Evolutionary conservation across 345 rosid species (phyloP), one percentile per base, ranked within the genome.

Genomic region (Moringa oleifera): DNA sequence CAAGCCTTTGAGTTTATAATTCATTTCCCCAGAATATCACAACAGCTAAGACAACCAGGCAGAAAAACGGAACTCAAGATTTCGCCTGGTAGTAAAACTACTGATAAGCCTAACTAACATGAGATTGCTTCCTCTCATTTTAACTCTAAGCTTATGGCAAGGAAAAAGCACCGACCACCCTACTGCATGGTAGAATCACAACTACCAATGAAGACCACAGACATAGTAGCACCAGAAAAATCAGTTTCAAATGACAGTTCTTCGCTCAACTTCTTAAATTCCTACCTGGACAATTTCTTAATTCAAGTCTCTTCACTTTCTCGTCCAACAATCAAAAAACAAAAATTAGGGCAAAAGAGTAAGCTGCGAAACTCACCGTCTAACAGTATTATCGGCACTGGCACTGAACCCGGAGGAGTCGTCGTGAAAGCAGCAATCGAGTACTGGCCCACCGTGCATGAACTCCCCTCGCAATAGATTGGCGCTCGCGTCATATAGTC

Each of bases 381-480:
- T 72, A 17, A 93, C 97, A 23, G 85, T 79, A 60, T 73, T 51
- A 69, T 93, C 98, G 19, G 85, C 80, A 25, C 92, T 66, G 51
- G 85, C 98, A 65, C 98, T 93, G 61, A 93, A 93, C 0, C 97
- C 97, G 46, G 97, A 93, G 24, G 98, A 88, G 58, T 93, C 98
- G 23, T 93, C 98, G 55, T 93, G 97, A 77, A 93, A 90, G 75
- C 98, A 93, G 75, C 98, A 93, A 59, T 93, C 98, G 8, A 93
- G 94, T 15, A 93, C 96, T 6, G 98, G 76, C 0, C 97, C 98
- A 6, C 96, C 96, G 72, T 90, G 97, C 75, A 80, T 74, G 75
- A 93, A 93, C 78, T 88, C 95, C n/a, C 98, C 98, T 55, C 84
- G 78, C 73, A 93, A 74, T 18, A 71, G 73, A 69, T 90, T 75